Evolutionary conservation across 2,329 filamentous ascomycete species (phyloP), one percentile per base, ranked within the genome.

Genomic region (Cyphellophora europaea): DNA sequence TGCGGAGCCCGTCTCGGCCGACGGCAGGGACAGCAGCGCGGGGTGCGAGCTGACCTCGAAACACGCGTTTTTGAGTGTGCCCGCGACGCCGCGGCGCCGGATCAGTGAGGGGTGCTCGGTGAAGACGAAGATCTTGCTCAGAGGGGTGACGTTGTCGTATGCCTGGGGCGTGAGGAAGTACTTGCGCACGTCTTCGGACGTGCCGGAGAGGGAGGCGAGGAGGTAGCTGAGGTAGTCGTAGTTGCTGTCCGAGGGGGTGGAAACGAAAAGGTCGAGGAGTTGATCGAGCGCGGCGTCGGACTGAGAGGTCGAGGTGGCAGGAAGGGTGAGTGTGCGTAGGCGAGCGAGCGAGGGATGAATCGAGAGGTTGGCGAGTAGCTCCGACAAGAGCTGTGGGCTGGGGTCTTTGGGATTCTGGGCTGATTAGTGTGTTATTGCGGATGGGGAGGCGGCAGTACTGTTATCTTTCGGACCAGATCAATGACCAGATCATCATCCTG

Each of bases 141-240:
- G 68, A 2, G 91, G 91, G n/a, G 95, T 77, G 11, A 94, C 75
- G 2, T 66, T 68, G 55, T 94, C 87, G 57, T 93, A 89, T 2
- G 73, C 62, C 54, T 93, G 82, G 35, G 74, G 67, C 11, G 69
- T 72, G 4, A 85, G 69, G 47, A 94, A 83, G 62, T 91, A 85
- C 33, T 74, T 68, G 18, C 85, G 73, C 3, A 42, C 40, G 13
- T 87, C 76, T 45, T 83, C 73, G 21, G 76, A 67, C 50, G 88
- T 79, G 59, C 87, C 93, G 32, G 87, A 81, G 6, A 98, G 69
- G 57, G 98, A 89, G 27, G 91, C 89, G 55, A 98, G 93, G 36
- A 95, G 69, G 54, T 96, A 98, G 27, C 87, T 78, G 15, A 98
- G 73, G 59, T 96, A 95, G 63, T 98, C 87, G 57, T 78, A 96